Evolutionary conservation across 352 stramenopile genomes (phyloP).

Genomic region (Globisporangium carolinianum): DNA sequence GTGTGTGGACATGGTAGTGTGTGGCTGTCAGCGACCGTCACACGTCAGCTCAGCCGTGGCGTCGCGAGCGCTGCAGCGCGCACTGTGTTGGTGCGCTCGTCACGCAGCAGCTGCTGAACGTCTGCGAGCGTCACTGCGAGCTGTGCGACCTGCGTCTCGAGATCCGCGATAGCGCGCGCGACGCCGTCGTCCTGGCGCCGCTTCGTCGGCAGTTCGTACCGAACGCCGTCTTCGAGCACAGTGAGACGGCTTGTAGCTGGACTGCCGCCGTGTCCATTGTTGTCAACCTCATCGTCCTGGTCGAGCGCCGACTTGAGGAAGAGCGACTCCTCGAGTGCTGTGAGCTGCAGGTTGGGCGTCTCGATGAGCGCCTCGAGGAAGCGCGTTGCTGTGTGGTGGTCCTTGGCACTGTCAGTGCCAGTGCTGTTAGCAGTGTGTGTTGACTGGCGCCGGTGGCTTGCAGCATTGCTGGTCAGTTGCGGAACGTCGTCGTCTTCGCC

Average conservation of each 20-base stretch:
- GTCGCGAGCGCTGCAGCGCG: conserved; percentile 1
- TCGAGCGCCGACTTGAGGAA: conserved; percentile 45
- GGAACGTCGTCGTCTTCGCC: too few relatives aligned
- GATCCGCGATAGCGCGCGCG: conserved; percentile 18
- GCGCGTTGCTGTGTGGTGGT: conserved; percentile 4
- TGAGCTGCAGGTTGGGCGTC: conserved; percentile 21
- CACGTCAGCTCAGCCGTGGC: background rate
- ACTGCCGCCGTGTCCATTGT: background rate
- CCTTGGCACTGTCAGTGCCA: background rate
- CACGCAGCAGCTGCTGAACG: conserved; percentile 21
- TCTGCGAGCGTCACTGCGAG: conserved; percentile 29
- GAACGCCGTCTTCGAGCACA: conserved; percentile 41
- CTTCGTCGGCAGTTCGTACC: conserved; percentile 45
- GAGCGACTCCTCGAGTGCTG: conserved; percentile 24
- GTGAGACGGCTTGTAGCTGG: conserved; percentile 7
- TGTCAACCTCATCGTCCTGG: conserved; percentile 19
- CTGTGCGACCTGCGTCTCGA: conserved; percentile 33
- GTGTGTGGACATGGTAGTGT: too few relatives aligned
- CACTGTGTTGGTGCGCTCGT: conserved; percentile 11
- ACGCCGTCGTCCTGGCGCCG: conserved; percentile 18
- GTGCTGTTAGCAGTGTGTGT: too few relatives aligned
- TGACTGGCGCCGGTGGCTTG: too few relatives aligned
- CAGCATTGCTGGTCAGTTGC: background rate
- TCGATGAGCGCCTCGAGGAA: conserved; percentile 25
- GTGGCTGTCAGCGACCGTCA: too few relatives aligned